Conservation (phyloP, 306 rosid species). For the Lithocarpus polystachyus region DNA sequence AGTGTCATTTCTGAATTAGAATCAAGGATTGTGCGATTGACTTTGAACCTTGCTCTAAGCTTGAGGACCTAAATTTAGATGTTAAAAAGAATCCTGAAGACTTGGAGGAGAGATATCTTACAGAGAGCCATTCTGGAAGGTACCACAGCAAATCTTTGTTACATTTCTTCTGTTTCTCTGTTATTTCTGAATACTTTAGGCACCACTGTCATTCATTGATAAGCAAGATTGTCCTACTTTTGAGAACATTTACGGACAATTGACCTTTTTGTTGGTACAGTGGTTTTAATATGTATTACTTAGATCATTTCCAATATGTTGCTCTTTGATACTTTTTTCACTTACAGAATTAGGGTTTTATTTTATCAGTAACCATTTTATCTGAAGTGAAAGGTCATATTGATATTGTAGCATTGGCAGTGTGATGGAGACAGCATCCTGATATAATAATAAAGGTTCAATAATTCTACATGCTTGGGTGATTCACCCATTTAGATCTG, state of each 20-base stretch:
- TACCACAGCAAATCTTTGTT: slow-evolving; percentile 26
- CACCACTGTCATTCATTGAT: background rate
- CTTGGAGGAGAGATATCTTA: slow-evolving; percentile 37
- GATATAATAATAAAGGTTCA: background rate
- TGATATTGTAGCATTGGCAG: background rate
- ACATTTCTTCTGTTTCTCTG: slow-evolving; percentile 21
- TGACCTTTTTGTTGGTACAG: background rate
- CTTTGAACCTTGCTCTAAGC: slow-evolving; percentile 95
- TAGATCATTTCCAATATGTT: background rate
- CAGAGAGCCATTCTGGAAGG: slow-evolving; percentile 49
- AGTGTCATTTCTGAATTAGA: slow-evolving; percentile 33
- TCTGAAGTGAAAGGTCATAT: slow-evolving; percentile 1
- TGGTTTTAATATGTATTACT: background rate
- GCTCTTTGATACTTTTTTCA: background rate
- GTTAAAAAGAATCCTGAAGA: slow-evolving; percentile 60
- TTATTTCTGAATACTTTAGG: background rate
- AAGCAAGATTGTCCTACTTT: background rate
- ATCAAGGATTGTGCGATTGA: slow-evolving; percentile 59
- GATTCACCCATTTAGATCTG: background rate
- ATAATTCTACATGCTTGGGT: background rate
- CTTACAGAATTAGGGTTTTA: background rate
- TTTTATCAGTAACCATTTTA: background rate
- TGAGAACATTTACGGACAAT: no score
- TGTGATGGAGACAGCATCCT: background rate
- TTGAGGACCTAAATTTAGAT: slow-evolving; percentile 90